Conservation (phyloP, 139 green algal genomes). For the Desmodesmus armatus region DNA sequence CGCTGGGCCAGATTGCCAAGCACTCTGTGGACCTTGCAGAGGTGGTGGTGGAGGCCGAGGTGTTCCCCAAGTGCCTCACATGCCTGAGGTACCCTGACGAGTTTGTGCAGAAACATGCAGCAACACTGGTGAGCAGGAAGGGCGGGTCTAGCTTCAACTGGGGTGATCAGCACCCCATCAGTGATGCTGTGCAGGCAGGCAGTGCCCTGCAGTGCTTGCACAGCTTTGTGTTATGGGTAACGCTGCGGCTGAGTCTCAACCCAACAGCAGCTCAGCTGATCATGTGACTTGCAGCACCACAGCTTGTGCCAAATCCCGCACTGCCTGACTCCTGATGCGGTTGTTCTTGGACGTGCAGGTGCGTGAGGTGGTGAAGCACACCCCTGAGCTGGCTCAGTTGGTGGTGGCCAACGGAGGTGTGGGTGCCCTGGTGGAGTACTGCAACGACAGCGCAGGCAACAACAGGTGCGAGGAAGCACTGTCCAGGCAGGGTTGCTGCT, state of each 20-base stretch:
- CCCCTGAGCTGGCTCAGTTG: constrained; percentile 90
- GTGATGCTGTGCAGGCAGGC: neutral
- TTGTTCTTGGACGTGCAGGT: too few species aligned
- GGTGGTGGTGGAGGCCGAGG: constrained; percentile 90
- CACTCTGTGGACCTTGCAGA: constrained; percentile 92
- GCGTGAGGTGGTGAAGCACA: constrained; percentile 90
- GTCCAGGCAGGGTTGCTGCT: neutral
- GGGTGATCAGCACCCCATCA: constrained; percentile 54
- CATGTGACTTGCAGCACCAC: too few species aligned
- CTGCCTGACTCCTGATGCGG: neutral
- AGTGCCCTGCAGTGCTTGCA: neutral
- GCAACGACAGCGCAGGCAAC: constrained; percentile 59
- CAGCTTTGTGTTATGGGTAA: too few species aligned
- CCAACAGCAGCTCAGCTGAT: too few species aligned
- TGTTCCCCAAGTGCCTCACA: constrained; percentile 90
- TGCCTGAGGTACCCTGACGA: constrained; percentile 92
- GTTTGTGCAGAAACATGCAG: constrained; percentile 84
- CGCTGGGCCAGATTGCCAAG: constrained; percentile 88
- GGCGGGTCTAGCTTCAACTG: too few species aligned
- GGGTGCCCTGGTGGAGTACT: constrained; percentile 82
- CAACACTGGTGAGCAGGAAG: constrained; percentile 79
- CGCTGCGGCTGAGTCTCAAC: too few species aligned
- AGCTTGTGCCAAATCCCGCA: neutral
- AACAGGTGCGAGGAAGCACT: constrained; percentile 46
- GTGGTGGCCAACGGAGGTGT: constrained; percentile 88